Evolutionary conservation across 2,329 filamentous ascomycete species (phyloP).

Genomic region (Verticillium alfalfae): DNA sequence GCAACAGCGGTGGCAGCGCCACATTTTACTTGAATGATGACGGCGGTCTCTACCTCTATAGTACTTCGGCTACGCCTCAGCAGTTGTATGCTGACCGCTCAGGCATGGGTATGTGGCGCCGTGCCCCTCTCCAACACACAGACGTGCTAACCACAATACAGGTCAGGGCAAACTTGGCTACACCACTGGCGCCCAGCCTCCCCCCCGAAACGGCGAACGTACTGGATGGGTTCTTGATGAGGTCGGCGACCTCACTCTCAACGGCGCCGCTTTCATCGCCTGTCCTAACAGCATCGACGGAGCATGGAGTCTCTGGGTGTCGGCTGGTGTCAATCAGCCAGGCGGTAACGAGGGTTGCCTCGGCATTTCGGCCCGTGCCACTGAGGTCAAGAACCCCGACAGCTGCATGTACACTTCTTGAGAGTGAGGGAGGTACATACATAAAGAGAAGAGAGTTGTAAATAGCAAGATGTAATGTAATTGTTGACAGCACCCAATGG

Average conservation of each 20-base stretch:
- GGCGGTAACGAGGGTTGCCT: conserved; percentile 29
- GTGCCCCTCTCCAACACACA: not conserved
- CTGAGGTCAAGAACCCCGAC: conserved; percentile 21
- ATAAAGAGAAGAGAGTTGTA: not conserved
- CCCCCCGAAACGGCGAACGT: conserved; percentile 36
- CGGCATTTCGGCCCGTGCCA: conserved; percentile 23
- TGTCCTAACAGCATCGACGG: conserved; percentile 42
- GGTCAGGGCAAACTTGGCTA: conserved; percentile 50
- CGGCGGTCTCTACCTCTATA: conserved; percentile 43
- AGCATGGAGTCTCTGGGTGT: conserved; percentile 34
- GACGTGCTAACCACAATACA: conserved; percentile 12
- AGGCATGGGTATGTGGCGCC: conserved; percentile 44
- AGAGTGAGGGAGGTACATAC: not conserved
- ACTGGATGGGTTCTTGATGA: conserved; percentile 40
- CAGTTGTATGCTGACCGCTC: conserved; percentile 49
- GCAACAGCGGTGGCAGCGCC: conserved; percentile 28
- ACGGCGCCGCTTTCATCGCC: conserved; percentile 38
- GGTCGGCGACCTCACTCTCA: conserved; percentile 38
- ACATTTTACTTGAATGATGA: conserved; percentile 44
- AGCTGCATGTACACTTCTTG: conserved; percentile 27
- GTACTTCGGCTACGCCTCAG: conserved; percentile 34
- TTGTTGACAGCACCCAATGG: not conserved
- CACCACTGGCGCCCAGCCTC: conserved; percentile 34
- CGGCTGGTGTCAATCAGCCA: conserved; percentile 23
- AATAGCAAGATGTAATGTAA: not conserved